phyloP scores from a whole-genome alignment of 331 rosid species.

The Telfairia occidentalis region DNA sequence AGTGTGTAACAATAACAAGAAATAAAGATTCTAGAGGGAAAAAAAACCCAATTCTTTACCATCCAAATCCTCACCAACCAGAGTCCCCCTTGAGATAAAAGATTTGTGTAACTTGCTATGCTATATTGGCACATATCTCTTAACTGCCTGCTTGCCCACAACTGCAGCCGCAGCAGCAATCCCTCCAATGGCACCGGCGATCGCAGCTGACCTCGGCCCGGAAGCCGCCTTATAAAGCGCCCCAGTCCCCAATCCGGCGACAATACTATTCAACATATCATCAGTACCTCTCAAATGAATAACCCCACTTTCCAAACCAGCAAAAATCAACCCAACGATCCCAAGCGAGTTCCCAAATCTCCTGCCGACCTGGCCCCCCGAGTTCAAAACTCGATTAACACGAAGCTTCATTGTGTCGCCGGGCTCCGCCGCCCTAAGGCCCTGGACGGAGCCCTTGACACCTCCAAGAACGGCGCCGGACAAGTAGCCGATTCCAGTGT shows the following conservation, averaged over 20 bases:
- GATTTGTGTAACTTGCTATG: neutral
- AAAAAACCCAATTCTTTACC: neutral
- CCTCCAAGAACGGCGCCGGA: constrained; percentile 48
- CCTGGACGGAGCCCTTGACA: constrained; percentile 31
- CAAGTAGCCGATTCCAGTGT: constrained; percentile 51
- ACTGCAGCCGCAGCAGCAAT: constrained; percentile 49
- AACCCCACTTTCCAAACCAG: constrained; percentile 41
- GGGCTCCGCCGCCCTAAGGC: constrained; percentile 39
- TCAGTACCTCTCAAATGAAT: constrained; percentile 34
- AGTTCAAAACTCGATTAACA: constrained; percentile 48
- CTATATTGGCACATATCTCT: constrained; percentile 48
- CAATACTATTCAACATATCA: constrained; percentile 43
- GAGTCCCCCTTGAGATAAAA: neutral
- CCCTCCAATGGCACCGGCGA: constrained; percentile 60
- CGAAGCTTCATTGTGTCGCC: constrained; percentile 54
- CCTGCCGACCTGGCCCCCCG: constrained; percentile 50
- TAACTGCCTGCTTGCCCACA: constrained; percentile 47
- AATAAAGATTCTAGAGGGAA: neutral
- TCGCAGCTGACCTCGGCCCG: constrained; percentile 60
- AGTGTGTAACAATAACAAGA: neutral
- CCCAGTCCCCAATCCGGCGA: constrained; percentile 68
- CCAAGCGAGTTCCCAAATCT: constrained; percentile 47
- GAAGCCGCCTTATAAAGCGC: constrained; percentile 47
- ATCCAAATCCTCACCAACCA: neutral
- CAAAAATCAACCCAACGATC: constrained; percentile 43